Evolutionary conservation across 805 yeast species (phyloP).

Genomic region (Citeromyces matritensis): DNA sequence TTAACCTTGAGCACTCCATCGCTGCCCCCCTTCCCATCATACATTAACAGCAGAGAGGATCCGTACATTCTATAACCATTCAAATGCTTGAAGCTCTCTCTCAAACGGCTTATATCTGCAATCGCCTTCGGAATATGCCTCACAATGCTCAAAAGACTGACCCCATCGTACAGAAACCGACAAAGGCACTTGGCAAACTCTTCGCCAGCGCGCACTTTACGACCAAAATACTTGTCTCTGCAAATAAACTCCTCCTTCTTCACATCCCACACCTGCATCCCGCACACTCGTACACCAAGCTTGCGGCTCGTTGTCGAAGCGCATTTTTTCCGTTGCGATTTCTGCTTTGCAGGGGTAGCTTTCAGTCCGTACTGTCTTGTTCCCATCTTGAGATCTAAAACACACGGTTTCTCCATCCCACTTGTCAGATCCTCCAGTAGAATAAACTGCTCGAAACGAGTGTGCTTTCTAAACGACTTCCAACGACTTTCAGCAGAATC

Average conservation of each 20-base stretch:
- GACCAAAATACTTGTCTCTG: conserved; percentile 87
- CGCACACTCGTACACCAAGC: conserved; percentile 89
- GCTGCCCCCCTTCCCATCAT: conserved; percentile 43
- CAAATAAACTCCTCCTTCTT: conserved; percentile 32
- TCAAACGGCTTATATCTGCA: conserved; percentile 41
- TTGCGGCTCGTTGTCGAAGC: conserved; percentile 60
- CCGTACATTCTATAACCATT: conserved; percentile 84
- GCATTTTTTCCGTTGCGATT: conserved; percentile 76
- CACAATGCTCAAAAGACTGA: conserved; percentile 35
- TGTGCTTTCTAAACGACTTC: conserved; percentile 19
- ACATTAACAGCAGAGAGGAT: conserved; percentile 75
- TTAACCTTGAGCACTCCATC: conserved; percentile 27
- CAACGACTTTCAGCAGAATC: not conserved
- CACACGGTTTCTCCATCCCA: conserved; percentile 77
- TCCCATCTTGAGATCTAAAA: conserved; percentile 93
- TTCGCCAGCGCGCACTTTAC: conserved; percentile 53
- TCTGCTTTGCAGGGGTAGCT: conserved; percentile 55
- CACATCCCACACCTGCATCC: conserved; percentile 74
- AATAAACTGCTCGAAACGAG: conserved; percentile 67
- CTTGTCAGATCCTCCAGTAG: conserved; percentile 82
- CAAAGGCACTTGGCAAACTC: conserved; percentile 67
- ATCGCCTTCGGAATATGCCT: conserved; percentile 57
- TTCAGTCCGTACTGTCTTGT: conserved; percentile 97
- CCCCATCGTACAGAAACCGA: conserved; percentile 72
- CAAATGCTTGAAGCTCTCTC: conserved; percentile 34